Evolutionary conservation across 2,329 filamentous ascomycete genomes (phyloP).

Genomic region (Exserohilum rostratum): DNA sequence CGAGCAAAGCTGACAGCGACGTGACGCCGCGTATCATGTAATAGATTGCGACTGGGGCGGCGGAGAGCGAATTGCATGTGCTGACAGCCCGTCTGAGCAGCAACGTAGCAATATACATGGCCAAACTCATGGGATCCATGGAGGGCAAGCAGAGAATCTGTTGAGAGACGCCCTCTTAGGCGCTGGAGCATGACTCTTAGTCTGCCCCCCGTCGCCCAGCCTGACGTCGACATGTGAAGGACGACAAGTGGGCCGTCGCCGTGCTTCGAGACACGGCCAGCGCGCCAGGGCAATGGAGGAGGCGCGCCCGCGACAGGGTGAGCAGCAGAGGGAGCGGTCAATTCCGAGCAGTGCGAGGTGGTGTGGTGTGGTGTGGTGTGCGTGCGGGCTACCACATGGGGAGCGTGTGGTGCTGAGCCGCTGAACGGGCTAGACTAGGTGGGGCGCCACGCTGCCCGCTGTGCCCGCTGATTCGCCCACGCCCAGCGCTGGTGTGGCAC

Average conservation of each 20-base stretch:
- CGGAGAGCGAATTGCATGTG: conserved; percentile 2
- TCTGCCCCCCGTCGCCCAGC: background rate
- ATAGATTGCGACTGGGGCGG: conserved; percentile 8
- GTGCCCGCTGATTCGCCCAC: conserved; percentile 15
- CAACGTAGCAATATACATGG: background rate
- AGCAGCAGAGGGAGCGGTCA: conserved; percentile 13
- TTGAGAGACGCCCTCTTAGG: conserved; percentile 4
- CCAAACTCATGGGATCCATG: conserved; percentile 1
- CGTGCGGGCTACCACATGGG: conserved; percentile 8
- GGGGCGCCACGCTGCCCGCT: conserved; percentile 13
- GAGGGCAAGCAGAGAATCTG: conserved; percentile 3
- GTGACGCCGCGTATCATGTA: conserved; percentile 10
- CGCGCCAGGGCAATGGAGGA: conserved; percentile 7
- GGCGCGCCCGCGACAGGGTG: background rate
- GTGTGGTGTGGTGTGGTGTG: conserved; percentile 18
- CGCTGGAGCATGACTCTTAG: conserved; percentile 10
- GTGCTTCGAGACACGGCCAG: background rate
- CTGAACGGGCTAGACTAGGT: conserved; percentile 9
- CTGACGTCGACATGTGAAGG: conserved; percentile 14
- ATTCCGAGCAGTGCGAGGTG: conserved; percentile 17
- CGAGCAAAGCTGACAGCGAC: background rate
- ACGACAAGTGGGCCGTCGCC: conserved; percentile 2
- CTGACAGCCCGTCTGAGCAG: background rate
- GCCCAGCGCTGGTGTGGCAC: background rate
- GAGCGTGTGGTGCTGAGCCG: conserved; percentile 8